A percentile compares a stretch with the other conserved stretches of the same genome.
phyloP scores from a whole-genome alignment of 164 flowering plant genomes.

The Vitis rupestris region DNA sequence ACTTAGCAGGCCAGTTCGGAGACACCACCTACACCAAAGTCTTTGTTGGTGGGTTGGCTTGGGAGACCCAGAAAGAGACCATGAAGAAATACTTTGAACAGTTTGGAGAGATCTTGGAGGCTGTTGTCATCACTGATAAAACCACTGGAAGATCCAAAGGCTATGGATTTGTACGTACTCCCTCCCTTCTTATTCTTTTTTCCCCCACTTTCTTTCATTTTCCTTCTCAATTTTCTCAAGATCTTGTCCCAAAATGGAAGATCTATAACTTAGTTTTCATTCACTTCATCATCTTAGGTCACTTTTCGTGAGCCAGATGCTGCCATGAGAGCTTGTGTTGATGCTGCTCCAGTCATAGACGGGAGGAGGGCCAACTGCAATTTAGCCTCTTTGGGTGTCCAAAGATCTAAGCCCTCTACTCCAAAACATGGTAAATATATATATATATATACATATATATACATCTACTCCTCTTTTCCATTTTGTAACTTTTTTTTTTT shows the following conservation, averaged over 20 bases:
- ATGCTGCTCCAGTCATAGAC: conserved; percentile 91
- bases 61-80: conserved; percentile 93
- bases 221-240: background rate
- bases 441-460: no score
- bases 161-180: conserved; percentile 80
- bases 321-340: conserved; percentile 88
- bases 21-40: conserved; percentile 95
- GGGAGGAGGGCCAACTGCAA: conserved; percentile 98
- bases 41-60: conserved; percentile 94
- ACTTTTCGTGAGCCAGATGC: conserved; percentile 86
- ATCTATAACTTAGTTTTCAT: conserved; percentile 1
- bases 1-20: conserved; percentile 60
- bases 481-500: background rate
- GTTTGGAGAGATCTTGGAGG: conserved; percentile 94
- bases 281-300: conserved; percentile 42
- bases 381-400: conserved; percentile 90
- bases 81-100: conserved; percentile 89
- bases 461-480: background rate
- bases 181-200: background rate
- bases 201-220: background rate
- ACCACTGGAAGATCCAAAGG: conserved; percentile 94
- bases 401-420: conserved; percentile 86
- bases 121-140: conserved; percentile 92
- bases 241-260: conserved; percentile 16
- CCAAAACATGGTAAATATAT: conserved; percentile 63